Conservation (phyloP, 768 basidiomycete genomes). For the Hypsizygus marmoreus region DNA sequence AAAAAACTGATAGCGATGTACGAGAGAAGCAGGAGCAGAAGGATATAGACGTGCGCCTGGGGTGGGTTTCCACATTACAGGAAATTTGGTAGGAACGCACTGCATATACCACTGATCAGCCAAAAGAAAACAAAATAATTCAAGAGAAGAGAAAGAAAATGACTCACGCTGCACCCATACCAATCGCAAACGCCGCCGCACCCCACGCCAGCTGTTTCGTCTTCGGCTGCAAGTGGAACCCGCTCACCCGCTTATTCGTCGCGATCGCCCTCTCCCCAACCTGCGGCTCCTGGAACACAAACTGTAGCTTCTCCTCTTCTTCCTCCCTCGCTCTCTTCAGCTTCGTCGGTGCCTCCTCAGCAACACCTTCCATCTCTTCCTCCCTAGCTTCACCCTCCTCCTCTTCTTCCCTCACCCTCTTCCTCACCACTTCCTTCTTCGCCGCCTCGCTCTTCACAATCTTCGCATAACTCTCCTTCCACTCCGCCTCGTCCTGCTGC, state of each 20-base stretch:
- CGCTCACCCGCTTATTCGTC: constrained; percentile 63
- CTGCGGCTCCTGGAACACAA: constrained; percentile 74
- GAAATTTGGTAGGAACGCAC: constrained; percentile 63
- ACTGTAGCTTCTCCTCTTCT: constrained; percentile 50
- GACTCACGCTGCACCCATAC: constrained; percentile 78
- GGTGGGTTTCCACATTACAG: constrained; percentile 50
- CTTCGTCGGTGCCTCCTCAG: constrained; percentile 25
- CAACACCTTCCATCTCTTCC: constrained; percentile 26
- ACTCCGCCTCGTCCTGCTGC: constrained; percentile 73
- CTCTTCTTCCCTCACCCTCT: constrained; percentile 25
- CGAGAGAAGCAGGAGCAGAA: constrained; percentile 15
- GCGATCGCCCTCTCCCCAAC: constrained; percentile 50
- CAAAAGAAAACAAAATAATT: neutral
- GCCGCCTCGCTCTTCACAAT: no score
- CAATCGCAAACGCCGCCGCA: constrained; percentile 79
- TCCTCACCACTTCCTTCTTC: constrained; percentile 24
- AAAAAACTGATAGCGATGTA: constrained; percentile 9
- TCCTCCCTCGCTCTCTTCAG: constrained; percentile 62
- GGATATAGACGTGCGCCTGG: constrained; percentile 17
- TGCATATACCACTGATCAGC: constrained; percentile 22
- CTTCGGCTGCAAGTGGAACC: constrained; percentile 61
- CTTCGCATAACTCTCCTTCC: constrained; percentile 59
- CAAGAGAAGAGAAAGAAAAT: neutral
- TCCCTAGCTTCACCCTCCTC: constrained; percentile 57
- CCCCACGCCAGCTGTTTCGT: constrained; percentile 84